A percentile compares a stretch with the other conserved stretches of the same genome.
These are phyloP conservation scores for Corallochytrium limacisporum DNA, from an alignment of 78 protist genomes.

Conservation along the genomic window DNA sequence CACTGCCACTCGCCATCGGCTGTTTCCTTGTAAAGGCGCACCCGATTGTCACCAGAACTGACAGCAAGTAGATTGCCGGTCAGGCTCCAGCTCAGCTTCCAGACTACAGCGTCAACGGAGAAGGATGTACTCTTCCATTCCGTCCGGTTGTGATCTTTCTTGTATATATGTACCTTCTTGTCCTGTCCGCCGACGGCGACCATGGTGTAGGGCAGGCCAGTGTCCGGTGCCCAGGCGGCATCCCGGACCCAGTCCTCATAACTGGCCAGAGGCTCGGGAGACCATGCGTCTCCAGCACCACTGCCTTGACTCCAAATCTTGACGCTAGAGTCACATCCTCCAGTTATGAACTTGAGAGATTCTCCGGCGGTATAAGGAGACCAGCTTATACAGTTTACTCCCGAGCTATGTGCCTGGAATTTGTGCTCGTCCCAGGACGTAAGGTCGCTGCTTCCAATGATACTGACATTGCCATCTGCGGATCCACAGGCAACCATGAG, in stretches of 20 bases:
- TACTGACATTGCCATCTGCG: slow-evolving; percentile 60
- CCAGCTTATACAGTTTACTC: not conserved
- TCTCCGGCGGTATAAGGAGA: not conserved
- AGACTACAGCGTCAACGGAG: slow-evolving; percentile 27
- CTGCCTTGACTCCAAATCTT: not conserved
- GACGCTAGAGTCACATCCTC: not conserved
- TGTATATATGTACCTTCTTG: slow-evolving; percentile 38
- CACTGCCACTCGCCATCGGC: too few relatives aligned
- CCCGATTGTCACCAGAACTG: slow-evolving; percentile 56
- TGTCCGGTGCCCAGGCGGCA: slow-evolving; percentile 86
- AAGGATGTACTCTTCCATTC: not conserved
- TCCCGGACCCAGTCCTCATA: slow-evolving; percentile 92
- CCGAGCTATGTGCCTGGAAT: not conserved
- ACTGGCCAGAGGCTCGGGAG: not conserved
- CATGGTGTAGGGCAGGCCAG: slow-evolving; percentile 28
- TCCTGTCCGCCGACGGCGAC: slow-evolving; percentile 33
- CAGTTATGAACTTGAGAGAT: not conserved
- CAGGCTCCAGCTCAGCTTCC: slow-evolving; percentile 77
- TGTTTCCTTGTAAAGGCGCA: too few relatives aligned
- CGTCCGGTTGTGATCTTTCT: not conserved
- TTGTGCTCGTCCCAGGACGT: not conserved
- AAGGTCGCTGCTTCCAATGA: slow-evolving; percentile 37
- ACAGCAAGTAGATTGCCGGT: slow-evolving; percentile 74
- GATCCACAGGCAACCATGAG: slow-evolving; percentile 69
- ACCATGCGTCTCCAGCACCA: not conserved